These are phyloP conservation scores for Hypericum androsaemum DNA, from an alignment of 345 rosid species.

Conservation along the genomic window DNA sequence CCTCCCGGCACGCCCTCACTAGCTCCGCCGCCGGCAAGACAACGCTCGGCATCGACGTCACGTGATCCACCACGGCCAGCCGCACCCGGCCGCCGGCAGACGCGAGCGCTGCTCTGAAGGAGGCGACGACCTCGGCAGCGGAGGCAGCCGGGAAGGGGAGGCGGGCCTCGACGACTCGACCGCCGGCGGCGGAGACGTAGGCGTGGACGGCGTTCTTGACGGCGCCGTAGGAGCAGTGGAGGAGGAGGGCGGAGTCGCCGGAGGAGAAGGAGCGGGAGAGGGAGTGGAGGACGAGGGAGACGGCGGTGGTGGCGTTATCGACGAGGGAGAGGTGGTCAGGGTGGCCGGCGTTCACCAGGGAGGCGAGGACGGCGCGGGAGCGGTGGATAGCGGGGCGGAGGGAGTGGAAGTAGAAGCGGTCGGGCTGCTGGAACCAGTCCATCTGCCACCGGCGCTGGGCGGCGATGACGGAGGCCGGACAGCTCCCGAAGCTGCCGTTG, in stretches of 20 bases:
- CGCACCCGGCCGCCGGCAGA: no score
- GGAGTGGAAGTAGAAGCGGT: slow-evolving; percentile 51
- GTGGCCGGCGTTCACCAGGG: slow-evolving; percentile 62
- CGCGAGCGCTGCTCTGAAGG: no score
- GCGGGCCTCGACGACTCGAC: no score
- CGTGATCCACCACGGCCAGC: no score
- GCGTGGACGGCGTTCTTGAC: no score
- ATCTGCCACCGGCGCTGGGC: slow-evolving; percentile 62
- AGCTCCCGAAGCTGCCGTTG: slow-evolving; percentile 91
- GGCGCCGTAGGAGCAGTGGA: slow-evolving; percentile 33
- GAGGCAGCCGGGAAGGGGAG: no score
- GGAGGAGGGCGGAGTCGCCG: slow-evolving; percentile 79
- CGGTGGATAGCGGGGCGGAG: slow-evolving; percentile 43
- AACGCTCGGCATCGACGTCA: no score
- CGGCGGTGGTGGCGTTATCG: slow-evolving; percentile 96
- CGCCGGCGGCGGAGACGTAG: no score
- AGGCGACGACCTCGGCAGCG: no score
- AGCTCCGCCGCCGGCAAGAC: no score
- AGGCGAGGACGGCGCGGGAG: slow-evolving; percentile 42
- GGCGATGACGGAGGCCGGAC: slow-evolving; percentile 58
- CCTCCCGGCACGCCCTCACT: no score
- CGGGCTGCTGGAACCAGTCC: slow-evolving; percentile 64
- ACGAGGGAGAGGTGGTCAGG: slow-evolving; percentile 68
- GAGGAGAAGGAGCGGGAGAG: slow-evolving; percentile 60
- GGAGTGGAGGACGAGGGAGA: slow-evolving; percentile 65